A percentile compares a stretch with the other conserved stretches of the same genome.
Evolutionary conservation across 2,329 filamentous ascomycete genomes (phyloP).

Genomic region (Fusarium sp.): DNA sequence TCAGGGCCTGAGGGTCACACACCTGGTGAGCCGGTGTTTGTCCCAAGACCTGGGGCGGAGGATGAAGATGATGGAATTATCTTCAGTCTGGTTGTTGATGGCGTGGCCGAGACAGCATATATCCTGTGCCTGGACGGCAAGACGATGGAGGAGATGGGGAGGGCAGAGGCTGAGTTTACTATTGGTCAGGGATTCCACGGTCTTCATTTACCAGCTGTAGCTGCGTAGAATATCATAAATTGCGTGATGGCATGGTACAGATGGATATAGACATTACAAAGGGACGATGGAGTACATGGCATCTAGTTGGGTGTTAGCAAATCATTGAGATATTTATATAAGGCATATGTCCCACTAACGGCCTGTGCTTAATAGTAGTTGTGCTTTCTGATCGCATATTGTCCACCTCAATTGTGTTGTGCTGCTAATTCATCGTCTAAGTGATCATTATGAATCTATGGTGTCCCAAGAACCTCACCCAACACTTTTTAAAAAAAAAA

Average conservation of each 20-base stretch:
- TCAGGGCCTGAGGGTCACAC: constrained; percentile 69
- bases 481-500: neutral
- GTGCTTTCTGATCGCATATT: neutral
- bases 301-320: neutral
- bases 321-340: neutral
- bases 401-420: neutral
- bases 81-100: constrained; percentile 74
- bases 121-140: constrained; percentile 74
- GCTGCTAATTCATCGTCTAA: neutral
- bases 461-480: neutral
- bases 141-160: constrained; percentile 73
- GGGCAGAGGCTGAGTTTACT: constrained; percentile 72
- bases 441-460: neutral
- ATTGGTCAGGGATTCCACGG: constrained; percentile 77
- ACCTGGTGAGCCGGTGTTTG: constrained; percentile 78
- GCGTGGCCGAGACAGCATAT: constrained; percentile 70
- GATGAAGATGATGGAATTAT: constrained; percentile 75
- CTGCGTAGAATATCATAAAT: neutral
- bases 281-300: neutral
- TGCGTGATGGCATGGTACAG: neutral
- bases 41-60: constrained; percentile 59
- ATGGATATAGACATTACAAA: constrained; percentile 3
- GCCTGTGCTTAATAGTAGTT: neutral
- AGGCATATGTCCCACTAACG: neutral
- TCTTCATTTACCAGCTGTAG: constrained; percentile 56